Evolutionary conservation across 148 eudicot genomes (phyloP), one percentile per base, ranked within the genome.

Genomic region (Cornus kousa): DNA sequence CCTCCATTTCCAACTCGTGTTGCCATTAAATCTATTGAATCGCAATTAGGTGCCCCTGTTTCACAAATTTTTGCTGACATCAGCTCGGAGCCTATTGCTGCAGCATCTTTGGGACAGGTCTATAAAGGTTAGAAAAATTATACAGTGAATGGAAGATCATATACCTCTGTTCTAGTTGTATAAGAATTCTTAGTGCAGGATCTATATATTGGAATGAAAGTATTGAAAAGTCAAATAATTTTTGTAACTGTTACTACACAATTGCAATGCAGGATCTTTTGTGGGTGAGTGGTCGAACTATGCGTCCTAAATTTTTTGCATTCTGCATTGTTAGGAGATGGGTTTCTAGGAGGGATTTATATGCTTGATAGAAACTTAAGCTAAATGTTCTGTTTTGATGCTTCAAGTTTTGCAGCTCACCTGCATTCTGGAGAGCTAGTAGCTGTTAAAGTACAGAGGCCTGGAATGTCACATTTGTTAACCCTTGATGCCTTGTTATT

Each of bases 361-460:
- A 23, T 77, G 50, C 74, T 19, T 67, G 53, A 69, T 79, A 62
- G 57, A 39, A 77, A 74, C 46, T 80, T 60, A 67, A 70, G 80
- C 85, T 87, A 80, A 90, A 78, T 82, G 81, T 76, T 40, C 85
- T 62, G 72, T 77, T 74, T 83, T 81, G 75, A 78, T 88, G 84
- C 74, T 88, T 91, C 92, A 90, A 93, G 94, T 89, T 85, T 86
- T 90, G 93, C 99, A 96, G 99, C 99, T 89, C 99, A 92, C 88
- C 83, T 96, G 90, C 98, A 90, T 85, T 89, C 99, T 77, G 99
- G 99, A 81, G 99, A 96, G 87, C 90, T 90, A 68, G 99, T 96
- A 78, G 99, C 99, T 88, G 99, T 96, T 62, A 96, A 96, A 88
- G 99, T 96, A 75, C 99, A 96, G 87, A 92, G 99, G 88, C 99